Evolutionary conservation across 352 stramenopile species (phyloP).

Genomic region (Globisporangium radiosum): DNA sequence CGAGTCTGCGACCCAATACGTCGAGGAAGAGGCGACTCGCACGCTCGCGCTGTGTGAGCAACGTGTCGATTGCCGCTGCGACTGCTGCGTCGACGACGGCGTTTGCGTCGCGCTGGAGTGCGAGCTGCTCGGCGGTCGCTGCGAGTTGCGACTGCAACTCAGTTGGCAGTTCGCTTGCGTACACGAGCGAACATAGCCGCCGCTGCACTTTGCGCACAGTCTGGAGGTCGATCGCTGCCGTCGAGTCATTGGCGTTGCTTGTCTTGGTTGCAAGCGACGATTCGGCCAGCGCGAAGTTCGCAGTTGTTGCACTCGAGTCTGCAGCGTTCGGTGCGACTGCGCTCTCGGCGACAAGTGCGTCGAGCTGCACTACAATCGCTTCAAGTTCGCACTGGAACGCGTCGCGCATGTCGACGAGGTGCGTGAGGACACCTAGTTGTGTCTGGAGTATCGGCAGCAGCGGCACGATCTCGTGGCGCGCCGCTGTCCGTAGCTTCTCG

Average conservation of each 20-base stretch:
- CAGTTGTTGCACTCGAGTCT: background rate
- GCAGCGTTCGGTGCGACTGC: background rate
- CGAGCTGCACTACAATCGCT: slow-evolving; percentile 37
- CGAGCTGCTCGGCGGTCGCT: slow-evolving; percentile 43
- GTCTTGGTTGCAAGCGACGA: background rate
- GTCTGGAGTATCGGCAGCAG: slow-evolving; percentile 56
- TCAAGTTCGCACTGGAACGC: slow-evolving; percentile 50
- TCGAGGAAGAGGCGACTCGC: slow-evolving; percentile 54
- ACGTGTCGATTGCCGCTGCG: slow-evolving; percentile 34
- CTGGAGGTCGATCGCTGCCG: slow-evolving; percentile 43
- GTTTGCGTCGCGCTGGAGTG: slow-evolving; percentile 61
- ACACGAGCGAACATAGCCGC: slow-evolving; percentile 66
- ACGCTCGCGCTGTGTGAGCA: slow-evolving; percentile 35
- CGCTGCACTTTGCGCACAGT: slow-evolving; percentile 79
- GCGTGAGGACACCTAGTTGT: slow-evolving; percentile 44
- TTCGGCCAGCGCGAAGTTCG: background rate
- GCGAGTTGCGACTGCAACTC: slow-evolving; percentile 45
- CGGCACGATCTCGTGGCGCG: slow-evolving; percentile 65
- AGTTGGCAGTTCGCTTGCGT: slow-evolving; percentile 52
- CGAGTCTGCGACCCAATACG: slow-evolving; percentile 43
- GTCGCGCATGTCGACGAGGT: slow-evolving; percentile 43
- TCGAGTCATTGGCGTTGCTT: slow-evolving; percentile 3
- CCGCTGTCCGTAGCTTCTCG: slow-evolving; percentile 77
- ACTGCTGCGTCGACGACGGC: slow-evolving; percentile 60
- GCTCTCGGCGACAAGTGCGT: slow-evolving; percentile 30